phyloP scores from a whole-genome alignment of 2,329 filamentous ascomycete species.

The Trichoderma sp. region DNA sequence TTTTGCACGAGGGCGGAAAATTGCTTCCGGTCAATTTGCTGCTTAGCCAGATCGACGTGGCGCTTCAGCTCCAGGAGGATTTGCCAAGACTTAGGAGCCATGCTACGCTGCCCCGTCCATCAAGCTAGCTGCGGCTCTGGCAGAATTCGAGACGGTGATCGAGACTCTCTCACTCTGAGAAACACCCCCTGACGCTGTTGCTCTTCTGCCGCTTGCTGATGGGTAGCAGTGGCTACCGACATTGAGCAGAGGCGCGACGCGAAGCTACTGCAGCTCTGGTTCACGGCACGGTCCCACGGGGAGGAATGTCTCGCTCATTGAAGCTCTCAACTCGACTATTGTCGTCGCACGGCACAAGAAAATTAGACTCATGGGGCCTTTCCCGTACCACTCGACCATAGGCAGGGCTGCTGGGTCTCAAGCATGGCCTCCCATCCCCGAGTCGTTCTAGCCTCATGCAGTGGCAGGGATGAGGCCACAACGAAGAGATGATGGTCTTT shows the following conservation, averaged over 20 bases:
- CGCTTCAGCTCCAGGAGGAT: constrained; percentile 17
- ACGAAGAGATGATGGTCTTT: background rate
- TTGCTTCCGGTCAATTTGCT: background rate
- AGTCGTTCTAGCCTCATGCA: constrained; percentile 14
- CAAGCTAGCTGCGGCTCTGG: background rate
- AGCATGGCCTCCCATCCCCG: background rate
- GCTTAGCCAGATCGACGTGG: constrained; percentile 2
- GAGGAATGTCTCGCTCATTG: background rate
- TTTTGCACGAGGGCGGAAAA: background rate
- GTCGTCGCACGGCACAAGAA: background rate
- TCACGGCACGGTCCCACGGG: background rate
- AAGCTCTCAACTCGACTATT: background rate
- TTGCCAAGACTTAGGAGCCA: background rate
- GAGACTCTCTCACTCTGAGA: background rate
- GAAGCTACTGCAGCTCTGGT: background rate
- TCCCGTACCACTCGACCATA: background rate
- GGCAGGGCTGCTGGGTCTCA: background rate
- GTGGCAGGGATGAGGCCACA: constrained; percentile 7
- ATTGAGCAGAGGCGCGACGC: background rate
- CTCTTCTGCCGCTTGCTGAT: background rate
- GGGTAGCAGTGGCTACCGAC: background rate
- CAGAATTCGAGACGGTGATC: background rate
- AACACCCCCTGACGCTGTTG: background rate
- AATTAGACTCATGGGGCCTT: constrained; percentile 9
- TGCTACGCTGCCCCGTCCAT: background rate